These are phyloP conservation scores for Aspergillus floridensis DNA, from an alignment of 2,329 filamentous ascomycete genomes.

Conservation along the genomic window DNA sequence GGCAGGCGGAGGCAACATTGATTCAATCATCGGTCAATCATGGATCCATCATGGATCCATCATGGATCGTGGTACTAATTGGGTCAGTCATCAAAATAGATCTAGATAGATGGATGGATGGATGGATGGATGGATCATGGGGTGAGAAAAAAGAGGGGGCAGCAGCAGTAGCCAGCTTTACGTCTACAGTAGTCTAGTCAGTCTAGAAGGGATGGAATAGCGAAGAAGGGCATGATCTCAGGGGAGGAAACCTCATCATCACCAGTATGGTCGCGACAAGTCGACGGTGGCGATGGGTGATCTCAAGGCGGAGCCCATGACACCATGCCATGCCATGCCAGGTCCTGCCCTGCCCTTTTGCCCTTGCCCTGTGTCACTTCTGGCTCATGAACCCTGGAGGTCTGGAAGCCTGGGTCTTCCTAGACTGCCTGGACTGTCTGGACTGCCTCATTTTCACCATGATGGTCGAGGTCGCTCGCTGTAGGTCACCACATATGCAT, in stretches of 20 bases:
- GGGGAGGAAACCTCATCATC: not conserved
- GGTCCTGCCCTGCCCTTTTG: not conserved
- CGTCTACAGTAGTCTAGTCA: not conserved
- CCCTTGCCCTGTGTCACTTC: no score
- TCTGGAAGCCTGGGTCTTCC: not conserved
- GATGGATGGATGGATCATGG: not conserved
- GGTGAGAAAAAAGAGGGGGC: not conserved
- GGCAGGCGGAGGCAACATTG: not conserved
- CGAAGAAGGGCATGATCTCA: not conserved
- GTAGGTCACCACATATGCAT: conserved; percentile 4
- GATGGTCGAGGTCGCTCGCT: not conserved
- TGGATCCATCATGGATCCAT: not conserved
- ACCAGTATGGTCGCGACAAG: not conserved
- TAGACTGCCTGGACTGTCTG: not conserved
- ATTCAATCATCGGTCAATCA: not conserved
- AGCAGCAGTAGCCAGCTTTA: not conserved
- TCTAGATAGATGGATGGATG: no score
- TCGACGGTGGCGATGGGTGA: not conserved
- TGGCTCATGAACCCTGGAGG: not conserved
- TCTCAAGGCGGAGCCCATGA: not conserved
- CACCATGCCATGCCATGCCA: not conserved
- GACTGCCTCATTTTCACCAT: conserved; percentile 9
- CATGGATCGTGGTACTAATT: not conserved
- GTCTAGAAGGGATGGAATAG: not conserved
- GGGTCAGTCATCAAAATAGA: not conserved